Evolutionary conservation across 352 stramenopile species (phyloP), one percentile per base, ranked within the genome.

Genomic region (Halophytophthora polymorphica): DNA sequence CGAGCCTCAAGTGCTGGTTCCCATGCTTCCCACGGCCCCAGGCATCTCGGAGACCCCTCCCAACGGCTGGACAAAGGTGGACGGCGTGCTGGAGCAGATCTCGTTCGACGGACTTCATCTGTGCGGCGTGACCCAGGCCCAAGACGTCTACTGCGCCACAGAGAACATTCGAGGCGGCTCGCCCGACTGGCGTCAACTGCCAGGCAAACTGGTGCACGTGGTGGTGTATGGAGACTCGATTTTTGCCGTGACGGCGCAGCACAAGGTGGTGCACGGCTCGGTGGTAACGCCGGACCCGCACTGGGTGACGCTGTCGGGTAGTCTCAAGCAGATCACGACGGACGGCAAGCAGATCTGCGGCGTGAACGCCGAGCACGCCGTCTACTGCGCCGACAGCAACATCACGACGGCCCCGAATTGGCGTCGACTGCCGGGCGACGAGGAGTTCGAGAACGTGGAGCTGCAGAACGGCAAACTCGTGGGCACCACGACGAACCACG

Each of bases 71-170:
- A 58, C 28, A n/a, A 36, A 53, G 21, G 15, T 69, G 2, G 36
- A 45, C 13, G 60, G 64, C 39, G 23, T 45, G 19, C 36, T 73
- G 10, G 44, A 40, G n/a, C 59, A 70, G 45, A 31, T 73, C 19
- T 60, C 52, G 38, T 73, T 61, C 42, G 64, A 73, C 28, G 64
- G 64, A 33, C 49, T 50, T 42, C 36, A 40, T 33, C 41, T 73
- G 19, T 73, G 64, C 29, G 64, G 54, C 28, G 59, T 69, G 7
- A 69, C 57, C 23, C n/a, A 23, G 8, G 43, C 34, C 40, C 34
- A 58, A 33, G 40, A 60, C 23, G 53, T 62, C 31, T 67, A 36
- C 36, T 73, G 64, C 37, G 60, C 64, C 11, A 58, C 23, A 14
- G 33, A 64, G 18, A 61, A 58, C 39, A 39, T 56, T 18, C 56